Base-by-base conservation (phyloP, 805 yeast species). In the Candida sakaeoensis region DNA sequence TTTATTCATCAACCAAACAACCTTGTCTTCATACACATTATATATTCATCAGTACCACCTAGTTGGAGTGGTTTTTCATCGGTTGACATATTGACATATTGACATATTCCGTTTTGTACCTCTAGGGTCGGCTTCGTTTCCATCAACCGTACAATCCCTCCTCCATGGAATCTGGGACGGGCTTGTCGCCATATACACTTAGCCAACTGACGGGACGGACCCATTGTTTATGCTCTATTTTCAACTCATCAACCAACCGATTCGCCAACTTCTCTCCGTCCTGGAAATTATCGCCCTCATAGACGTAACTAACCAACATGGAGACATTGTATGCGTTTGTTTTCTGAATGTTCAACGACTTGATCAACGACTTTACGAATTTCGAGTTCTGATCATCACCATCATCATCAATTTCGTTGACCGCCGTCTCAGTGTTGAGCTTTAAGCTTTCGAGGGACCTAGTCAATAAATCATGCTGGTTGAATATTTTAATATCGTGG, bases 221-320 rank as follows among this genome's bases (percentile, higher is more conserved):
- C 74, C 80, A 76, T 5, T 44, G 24, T 8, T 33, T 26, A 31
- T 35, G n/a, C 8, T 49, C 36, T 19, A 46, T 27, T n/a, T 48
- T 37, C 17, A 58, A 37, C 14, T 64, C 44, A 4, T 60, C 48
- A 5, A 56, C 47, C 2, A 70, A 55, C 23, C 59, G 57, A 9
- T 46, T 45, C 2, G 85, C 79, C 44, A 83, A 58, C 8, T 54
- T 45, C 31, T 65, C 66, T 6, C 95, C 93, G 57, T 89, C 96
- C 15, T 59, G 54, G 21, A 81, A 74, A 57, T 91, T 91, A 58
- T 90, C 97, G 24, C 98, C 97, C 57, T 90, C 97, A 58, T 86
- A 88, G 1, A 83, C 95, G 55, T 18, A 43, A 31, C 40, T 33
- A 12, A 43, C 38, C 13, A 43, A 37, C 9, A 33, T 38, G 14